Percentiles rank a stretch among this genome's conserved stretches.
phyloP scores from a whole-genome alignment of 1,284 basidiomycete species.

The Papiliotrema fonsecae region DNA sequence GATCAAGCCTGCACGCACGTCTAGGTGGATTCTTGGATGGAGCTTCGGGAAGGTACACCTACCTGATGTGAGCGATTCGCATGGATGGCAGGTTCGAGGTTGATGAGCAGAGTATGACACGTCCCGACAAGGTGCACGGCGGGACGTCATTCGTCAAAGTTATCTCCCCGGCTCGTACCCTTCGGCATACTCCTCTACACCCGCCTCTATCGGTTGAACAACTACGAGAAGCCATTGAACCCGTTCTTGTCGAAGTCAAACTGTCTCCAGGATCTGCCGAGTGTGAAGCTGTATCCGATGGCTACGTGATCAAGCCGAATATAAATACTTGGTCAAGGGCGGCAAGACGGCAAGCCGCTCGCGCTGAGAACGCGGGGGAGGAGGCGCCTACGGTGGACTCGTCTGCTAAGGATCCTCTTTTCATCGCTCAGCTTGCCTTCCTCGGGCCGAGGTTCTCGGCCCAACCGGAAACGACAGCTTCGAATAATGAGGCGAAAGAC shows the following conservation, averaged over 20 bases:
- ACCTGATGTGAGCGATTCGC: slow-evolving; percentile 71
- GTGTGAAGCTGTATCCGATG: not conserved
- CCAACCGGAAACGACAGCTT: slow-evolving; percentile 1
- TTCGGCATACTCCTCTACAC: slow-evolving; percentile 21
- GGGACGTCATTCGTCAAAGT: slow-evolving; percentile 54
- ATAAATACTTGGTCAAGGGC: slow-evolving; percentile 70
- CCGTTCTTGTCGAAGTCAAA: slow-evolving; percentile 12
- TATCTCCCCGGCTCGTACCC: slow-evolving; percentile 49
- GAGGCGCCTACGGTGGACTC: not conserved
- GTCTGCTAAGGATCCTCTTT: not conserved
- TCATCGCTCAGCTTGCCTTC: not conserved
- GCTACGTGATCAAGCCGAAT: slow-evolving; percentile 50
- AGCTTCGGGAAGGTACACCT: slow-evolving; percentile 61
- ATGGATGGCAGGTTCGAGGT: not conserved
- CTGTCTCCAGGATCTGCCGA: slow-evolving; percentile 1
- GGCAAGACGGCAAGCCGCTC: slow-evolving; percentile 54
- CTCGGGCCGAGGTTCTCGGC: not conserved
- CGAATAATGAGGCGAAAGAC: not conserved
- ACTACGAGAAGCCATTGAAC: slow-evolving; percentile 21
- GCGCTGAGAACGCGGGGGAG: slow-evolving; percentile 15
- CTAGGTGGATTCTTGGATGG: slow-evolving; percentile 86
- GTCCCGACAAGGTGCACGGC: slow-evolving; percentile 40
- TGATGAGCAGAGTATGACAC: slow-evolving; percentile 16
- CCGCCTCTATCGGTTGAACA: slow-evolving; percentile 46
- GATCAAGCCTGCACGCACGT: slow-evolving; percentile 76